A percentile compares a stretch with the other conserved stretches of the same genome.
phyloP scores from a whole-genome alignment of 2,329 filamentous ascomycete genomes.

The Xylariaceae sp. region DNA sequence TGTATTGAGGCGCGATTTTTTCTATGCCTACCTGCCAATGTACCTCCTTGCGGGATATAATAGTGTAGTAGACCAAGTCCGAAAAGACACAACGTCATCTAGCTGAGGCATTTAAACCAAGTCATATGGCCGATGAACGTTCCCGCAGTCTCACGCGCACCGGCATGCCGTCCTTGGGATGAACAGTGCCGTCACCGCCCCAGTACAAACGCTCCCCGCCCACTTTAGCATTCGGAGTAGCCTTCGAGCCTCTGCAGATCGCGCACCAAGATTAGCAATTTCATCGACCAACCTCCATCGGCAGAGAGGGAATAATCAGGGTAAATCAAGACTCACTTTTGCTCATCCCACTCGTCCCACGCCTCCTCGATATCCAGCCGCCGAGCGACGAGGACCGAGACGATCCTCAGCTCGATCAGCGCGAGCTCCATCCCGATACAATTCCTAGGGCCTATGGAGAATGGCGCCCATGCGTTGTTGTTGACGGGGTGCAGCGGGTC shows the following conservation, averaged over 20 bases:
- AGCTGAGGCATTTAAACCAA: background rate
- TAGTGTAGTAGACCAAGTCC: constrained; percentile 1
- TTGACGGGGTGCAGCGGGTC: constrained; percentile 35
- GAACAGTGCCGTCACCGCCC: constrained; percentile 37
- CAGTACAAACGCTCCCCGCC: constrained; percentile 43
- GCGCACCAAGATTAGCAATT: constrained; percentile 10
- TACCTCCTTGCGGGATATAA: background rate
- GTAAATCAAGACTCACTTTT: constrained; percentile 37
- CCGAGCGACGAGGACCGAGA: constrained; percentile 55
- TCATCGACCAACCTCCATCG: background rate
- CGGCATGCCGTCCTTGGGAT: constrained; percentile 49
- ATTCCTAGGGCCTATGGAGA: constrained; percentile 59
- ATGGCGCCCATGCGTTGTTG: constrained; percentile 58
- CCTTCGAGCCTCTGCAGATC: constrained; percentile 29
- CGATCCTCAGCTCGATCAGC: constrained; percentile 58
- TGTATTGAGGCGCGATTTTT: background rate
- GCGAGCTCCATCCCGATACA: constrained; percentile 65
- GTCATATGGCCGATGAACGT: constrained; percentile 20
- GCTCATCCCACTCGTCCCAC: constrained; percentile 49
- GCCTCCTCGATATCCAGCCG: constrained; percentile 57
- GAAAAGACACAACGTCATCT: background rate
- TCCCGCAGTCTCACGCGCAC: constrained; percentile 43
- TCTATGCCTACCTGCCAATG: constrained; percentile 4
- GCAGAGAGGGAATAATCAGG: background rate
- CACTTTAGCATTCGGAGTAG: constrained; percentile 36